Evolutionary conservation across 2,329 filamentous ascomycete species (phyloP).

Genomic region (Colletotrichum sp.): DNA sequence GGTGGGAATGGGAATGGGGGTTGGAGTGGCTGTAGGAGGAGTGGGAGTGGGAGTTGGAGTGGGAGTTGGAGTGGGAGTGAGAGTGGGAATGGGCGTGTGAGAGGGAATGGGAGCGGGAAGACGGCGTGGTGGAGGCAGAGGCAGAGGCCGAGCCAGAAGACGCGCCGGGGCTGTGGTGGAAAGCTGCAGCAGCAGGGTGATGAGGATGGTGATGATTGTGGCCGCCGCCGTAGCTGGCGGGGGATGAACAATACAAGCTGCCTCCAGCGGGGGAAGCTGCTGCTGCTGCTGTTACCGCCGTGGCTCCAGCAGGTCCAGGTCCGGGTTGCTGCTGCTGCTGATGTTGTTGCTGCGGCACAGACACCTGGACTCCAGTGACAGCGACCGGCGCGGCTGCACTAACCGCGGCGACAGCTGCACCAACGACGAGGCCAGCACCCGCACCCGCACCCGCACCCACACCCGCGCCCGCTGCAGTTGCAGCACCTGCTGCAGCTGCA

Average conservation of each 20-base stretch:
- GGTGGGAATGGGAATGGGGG: background rate
- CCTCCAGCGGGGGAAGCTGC: background rate
- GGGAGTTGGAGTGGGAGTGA: background rate
- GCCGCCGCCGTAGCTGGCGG: background rate
- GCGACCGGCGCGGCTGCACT: background rate
- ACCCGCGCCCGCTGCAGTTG: background rate
- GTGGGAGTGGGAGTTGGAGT: background rate
- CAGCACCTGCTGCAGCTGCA: background rate
- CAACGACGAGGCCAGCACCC: background rate
- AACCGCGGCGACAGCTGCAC: background rate
- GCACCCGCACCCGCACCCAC: background rate
- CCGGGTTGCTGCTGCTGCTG: too few relatives aligned
- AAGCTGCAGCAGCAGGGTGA: background rate
- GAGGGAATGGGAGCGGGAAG: background rate
- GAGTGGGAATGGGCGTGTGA: background rate
- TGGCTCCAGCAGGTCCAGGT: background rate
- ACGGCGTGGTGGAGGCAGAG: background rate
- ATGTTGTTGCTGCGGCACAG: background rate
- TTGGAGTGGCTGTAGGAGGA: background rate
- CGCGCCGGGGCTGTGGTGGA: constrained; percentile 1
- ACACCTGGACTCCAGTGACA: background rate
- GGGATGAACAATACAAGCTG: background rate
- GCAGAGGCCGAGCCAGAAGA: background rate
- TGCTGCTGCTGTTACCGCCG: background rate
- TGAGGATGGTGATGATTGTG: background rate